phyloP scores from a whole-genome alignment of 2,329 filamentous ascomycete species.

The Furcasterigmium sp. region DNA sequence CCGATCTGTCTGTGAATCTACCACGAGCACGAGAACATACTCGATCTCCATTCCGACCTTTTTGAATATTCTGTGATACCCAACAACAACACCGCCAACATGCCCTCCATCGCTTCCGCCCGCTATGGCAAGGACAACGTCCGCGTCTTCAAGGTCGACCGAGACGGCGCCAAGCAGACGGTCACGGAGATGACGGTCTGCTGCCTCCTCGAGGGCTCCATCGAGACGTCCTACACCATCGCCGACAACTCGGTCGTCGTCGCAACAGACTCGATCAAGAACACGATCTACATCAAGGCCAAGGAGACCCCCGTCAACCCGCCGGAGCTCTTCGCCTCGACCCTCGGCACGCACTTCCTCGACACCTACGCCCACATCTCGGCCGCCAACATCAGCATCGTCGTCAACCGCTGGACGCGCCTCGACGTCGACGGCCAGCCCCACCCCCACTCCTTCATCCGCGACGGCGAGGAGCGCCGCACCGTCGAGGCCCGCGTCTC shows the following conservation, averaged over 20 bases:
- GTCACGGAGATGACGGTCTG: slow-evolving; percentile 95
- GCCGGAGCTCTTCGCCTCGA: slow-evolving; percentile 84
- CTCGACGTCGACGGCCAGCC: slow-evolving; percentile 82
- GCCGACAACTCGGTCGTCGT: slow-evolving; percentile 95
- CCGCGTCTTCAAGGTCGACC: slow-evolving; percentile 90
- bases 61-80: slow-evolving; percentile 1
- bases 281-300: slow-evolving; percentile 91
- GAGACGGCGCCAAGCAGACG: slow-evolving; percentile 73
- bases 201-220: slow-evolving; percentile 87
- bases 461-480: slow-evolving; percentile 84
- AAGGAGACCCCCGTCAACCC: slow-evolving; percentile 90
- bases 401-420: slow-evolving; percentile 87
- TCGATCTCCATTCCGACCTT: not conserved
- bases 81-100: slow-evolving; percentile 22
- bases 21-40: too few species aligned
- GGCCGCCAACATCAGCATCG: slow-evolving; percentile 73
- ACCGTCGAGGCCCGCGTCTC: slow-evolving; percentile 70
- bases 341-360: slow-evolving; percentile 84
- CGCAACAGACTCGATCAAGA: slow-evolving; percentile 97
- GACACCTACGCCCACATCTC: slow-evolving; percentile 84
- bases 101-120: slow-evolving; percentile 57
- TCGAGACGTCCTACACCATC: slow-evolving; percentile 82
- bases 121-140: slow-evolving; percentile 97
- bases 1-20: too few species aligned
- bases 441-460: slow-evolving; percentile 91